phyloP scores from a whole-genome alignment of 108 stramenopile species.

The Aurantiochytrium sp. region DNA sequence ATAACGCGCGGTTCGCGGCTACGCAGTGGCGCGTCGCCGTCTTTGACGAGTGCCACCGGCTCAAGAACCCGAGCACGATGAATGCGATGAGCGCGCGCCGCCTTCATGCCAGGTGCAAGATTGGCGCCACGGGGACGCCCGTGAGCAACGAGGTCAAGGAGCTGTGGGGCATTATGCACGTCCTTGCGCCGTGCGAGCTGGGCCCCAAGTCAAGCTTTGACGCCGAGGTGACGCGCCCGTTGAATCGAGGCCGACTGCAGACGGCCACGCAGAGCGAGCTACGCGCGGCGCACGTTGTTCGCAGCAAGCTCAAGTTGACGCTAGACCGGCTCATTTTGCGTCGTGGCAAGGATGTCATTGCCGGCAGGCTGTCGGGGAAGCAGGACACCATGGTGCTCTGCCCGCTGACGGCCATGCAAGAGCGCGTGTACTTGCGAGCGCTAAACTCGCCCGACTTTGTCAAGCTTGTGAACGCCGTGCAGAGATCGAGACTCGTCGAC shows the following conservation, averaged over 20 bases:
- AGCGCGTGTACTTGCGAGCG: background rate
- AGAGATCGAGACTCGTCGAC: background rate
- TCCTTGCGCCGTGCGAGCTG: background rate
- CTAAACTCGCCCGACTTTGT: background rate
- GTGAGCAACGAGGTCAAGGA: slow-evolving; percentile 7
- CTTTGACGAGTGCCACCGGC: slow-evolving; percentile 23
- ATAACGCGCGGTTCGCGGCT: background rate
- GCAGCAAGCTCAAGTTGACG: background rate
- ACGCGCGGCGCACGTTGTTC: background rate
- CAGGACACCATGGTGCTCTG: slow-evolving; percentile 9
- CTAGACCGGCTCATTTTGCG: background rate
- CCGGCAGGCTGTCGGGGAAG: background rate
- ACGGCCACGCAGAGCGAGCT: background rate
- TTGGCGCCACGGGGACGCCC: background rate
- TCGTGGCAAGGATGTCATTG: slow-evolving; percentile 2
- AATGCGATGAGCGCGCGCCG: background rate
- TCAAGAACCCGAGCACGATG: background rate
- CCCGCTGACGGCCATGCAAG: background rate
- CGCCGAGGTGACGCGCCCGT: background rate
- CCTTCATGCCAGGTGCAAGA: background rate
- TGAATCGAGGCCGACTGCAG: background rate
- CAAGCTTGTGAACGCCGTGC: background rate
- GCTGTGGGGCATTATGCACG: slow-evolving; percentile 3
- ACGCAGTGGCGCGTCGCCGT: background rate
- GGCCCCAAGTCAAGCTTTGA: background rate